Base-by-base conservation (phyloP, 176 grass and related monocot genomes). In the Oryza brachyantha region DNA sequence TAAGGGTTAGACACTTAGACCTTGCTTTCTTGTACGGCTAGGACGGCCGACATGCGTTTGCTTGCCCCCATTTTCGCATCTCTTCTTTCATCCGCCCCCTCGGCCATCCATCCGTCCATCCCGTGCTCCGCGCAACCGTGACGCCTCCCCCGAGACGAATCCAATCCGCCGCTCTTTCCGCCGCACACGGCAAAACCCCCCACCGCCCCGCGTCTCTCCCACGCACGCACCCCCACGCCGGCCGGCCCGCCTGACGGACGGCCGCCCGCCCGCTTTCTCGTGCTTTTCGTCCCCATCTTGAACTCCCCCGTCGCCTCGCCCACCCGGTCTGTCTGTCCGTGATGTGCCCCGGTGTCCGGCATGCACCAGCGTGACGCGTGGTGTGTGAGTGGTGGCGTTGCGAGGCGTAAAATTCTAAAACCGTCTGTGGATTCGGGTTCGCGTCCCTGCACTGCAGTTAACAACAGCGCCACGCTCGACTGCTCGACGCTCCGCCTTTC, bases 401-500 rank as follows among this genome's bases (percentile, higher is more conserved):
- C n/a, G n/a, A n/a, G 11, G 29, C 4, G 17, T 54, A 8, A 13
- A 9, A 38, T 26, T 37, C 31, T 67, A 13, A 65, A 65, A 14
- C 13, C 21, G 41, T 10, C 28, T 4, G 32, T 25, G 41, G 72
- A 64, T 77, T 75, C 80, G 1, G n/a, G 29, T 59, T 87, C 66
- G 57, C 85, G 55, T 77, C 66, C 39, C 38, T 16, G n/a, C n/a
- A n/a, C 19, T 52, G 25, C 42, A 55, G 22, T 55, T 55, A 87
- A 75, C 41, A 43, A 17, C 71, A 68, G 66, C 55, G 26, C 4
- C 78, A 8, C 55, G 9, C 17, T 13, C 63, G 28, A n/a, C n/a
- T n/a, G n/a, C n/a, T n/a, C n/a, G n/a, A n/a, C 26, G 24, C 73
- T 61, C 3, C 3, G 22, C 70, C 84, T 87, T 79, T 88, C 86